Base-by-base conservation (phyloP, 2,329 filamentous ascomycete species). In the Beauveria sp. region DNA sequence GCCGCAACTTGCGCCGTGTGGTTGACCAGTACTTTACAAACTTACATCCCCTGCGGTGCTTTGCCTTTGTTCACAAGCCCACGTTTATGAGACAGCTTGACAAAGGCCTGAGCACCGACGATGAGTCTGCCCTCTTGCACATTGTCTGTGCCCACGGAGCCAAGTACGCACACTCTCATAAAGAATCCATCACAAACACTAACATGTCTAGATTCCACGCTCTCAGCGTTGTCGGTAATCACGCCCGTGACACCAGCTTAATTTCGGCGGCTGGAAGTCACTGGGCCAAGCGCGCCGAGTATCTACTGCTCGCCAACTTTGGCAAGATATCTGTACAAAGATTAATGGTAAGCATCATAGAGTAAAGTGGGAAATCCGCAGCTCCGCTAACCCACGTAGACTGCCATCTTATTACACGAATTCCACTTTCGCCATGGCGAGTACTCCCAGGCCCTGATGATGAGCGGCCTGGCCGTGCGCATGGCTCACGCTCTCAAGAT, bases 401-500 rank as follows among this genome's bases (percentile, higher is more conserved):
- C 73, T 22, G 73, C 71, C 9, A 71, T 75, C 7, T 64, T 77
- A 8, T 69, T 76, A 38, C 74, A 76, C 58, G 74, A 77, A 64
- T 77, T 74, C 38, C 73, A 75, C 58, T 75, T 75, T 47, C 72
- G 74, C 14, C 65, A 72, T 5, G 74, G 74, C 58, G 73, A 76
- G 63, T 76, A 75, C 60, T 72, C 70, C 0, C 73, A 76, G 55
- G 74, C 74, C 20, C 69, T 76, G 42, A 76, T 77, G 73, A 64
- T 77, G 20, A 75, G 74, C 43, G 74, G 74, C n/a, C 67, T 76
- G 20, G 70, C 73, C 24, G 74, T 76, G 7, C 73, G 74, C 38
- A 75, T 76, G 74, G 74, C 74, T 2, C 74, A 76, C 51, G 74
- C 74, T n/a, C 66, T 77, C 7, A 73, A 75, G 56, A 73, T 76